Conservation (phyloP, 2,329 filamentous ascomycete genomes). For the Chaetoscypha palmicola region DNA sequence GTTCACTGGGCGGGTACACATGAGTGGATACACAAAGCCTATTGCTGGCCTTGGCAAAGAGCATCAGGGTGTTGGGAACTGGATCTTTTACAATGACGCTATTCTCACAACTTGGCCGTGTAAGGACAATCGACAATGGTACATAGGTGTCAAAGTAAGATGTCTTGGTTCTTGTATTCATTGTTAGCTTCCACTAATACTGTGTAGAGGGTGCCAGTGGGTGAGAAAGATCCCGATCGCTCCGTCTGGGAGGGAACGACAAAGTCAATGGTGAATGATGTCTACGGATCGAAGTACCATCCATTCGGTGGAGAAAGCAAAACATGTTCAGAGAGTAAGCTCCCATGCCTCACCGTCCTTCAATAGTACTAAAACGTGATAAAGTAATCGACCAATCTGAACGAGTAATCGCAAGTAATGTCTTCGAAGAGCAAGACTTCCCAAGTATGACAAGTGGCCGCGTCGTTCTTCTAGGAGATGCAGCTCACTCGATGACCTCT, state of each 20-base stretch:
- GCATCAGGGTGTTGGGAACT: slow-evolving; percentile 2
- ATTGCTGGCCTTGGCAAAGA: background rate
- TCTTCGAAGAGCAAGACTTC: slow-evolving; percentile 4
- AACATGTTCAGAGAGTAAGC: background rate
- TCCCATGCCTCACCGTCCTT: too few relatives aligned
- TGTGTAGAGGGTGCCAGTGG: background rate
- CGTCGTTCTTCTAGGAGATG: slow-evolving; percentile 1
- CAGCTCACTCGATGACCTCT: slow-evolving; percentile 3
- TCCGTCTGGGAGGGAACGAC: slow-evolving; percentile 3
- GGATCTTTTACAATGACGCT: slow-evolving; percentile 3
- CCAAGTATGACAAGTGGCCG: slow-evolving; percentile 4
- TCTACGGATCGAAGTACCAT: slow-evolving; percentile 1
- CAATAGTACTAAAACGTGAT: too few relatives aligned
- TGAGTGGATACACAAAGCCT: slow-evolving; percentile 2
- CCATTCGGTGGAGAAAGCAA: background rate
- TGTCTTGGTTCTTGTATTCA: background rate
- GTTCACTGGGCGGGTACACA: slow-evolving; percentile 2
- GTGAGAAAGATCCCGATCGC: slow-evolving; percentile 3
- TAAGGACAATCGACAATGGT: slow-evolving; percentile 3
- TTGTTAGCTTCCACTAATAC: background rate
- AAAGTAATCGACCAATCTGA: slow-evolving; percentile 1
- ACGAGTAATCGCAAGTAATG: slow-evolving; percentile 2
- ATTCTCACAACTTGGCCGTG: slow-evolving; percentile 2
- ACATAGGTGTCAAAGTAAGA: slow-evolving; percentile 1
- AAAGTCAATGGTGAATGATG: slow-evolving; percentile 1